Evolutionary conservation across 768 basidiomycete species (phyloP), one percentile per base, ranked within the genome.

Genomic region (Naganishia randhawae): DNA sequence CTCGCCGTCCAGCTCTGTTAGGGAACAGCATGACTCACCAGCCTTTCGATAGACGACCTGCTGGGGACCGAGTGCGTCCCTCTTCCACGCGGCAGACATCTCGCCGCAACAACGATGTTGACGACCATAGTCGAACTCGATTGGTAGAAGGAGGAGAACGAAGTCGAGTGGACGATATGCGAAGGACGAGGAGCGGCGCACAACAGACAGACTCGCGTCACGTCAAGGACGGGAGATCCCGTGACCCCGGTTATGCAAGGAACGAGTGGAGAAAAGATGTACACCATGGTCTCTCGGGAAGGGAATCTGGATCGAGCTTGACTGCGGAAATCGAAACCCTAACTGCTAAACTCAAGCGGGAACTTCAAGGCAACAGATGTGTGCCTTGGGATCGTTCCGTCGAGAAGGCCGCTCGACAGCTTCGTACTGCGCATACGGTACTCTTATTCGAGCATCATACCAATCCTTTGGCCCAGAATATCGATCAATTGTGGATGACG

Each of bases 401-500:
- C 35, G 57, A 61, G 27, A 61, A 61, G 19, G 41, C 37, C 11
- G 33, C 37, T 1, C 37, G 57, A 25, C 57, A 61, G 33, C 16
- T 61, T 1, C 35, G 57, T n/a, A 61, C 57, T 2, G 37, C 57
- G 7, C n/a, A 39, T 29, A 14, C 41, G 22, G 19, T 61, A 1
- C 57, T 61, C 57, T 61, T 61, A 39, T 39, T 61, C 33, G 57
- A 61, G n/a, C 57, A 61, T 14, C 17, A 25, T n/a, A 61, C 57
- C 11, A 39, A 37, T 41, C 57, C 57, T 5, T 42, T 29, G 57
- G 71, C 77, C 0, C 77, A 77, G 66, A 72, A 73, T 5, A 71
- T 79, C 65, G 78, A 79, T 65, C 70, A 71, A 3, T 48, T 79
- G 33, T 79, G 78, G 78, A 71, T 76, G 52, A 64, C 75, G 16